A percentile compares a stretch with the other conserved stretches of the same genome.
phyloP scores from a whole-genome alignment of 768 basidiomycete species.

The Boletus insuetus region DNA sequence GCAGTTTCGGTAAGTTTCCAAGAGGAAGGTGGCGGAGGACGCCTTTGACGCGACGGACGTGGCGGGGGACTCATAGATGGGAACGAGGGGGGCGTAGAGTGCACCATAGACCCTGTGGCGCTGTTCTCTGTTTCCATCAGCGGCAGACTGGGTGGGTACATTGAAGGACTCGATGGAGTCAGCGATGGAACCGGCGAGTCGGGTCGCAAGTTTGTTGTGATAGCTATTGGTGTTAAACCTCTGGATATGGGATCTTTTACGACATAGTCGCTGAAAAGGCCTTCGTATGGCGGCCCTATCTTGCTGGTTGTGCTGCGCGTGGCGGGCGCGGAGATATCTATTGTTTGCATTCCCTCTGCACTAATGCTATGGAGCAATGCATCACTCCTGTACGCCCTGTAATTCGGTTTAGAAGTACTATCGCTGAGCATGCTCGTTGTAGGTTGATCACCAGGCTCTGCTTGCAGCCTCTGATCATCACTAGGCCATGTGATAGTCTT shows the following conservation, averaged over 20 bases:
- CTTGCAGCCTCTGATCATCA: slow-evolving; percentile 5
- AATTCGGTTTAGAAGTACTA: slow-evolving; percentile 8
- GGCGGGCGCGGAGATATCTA: background rate
- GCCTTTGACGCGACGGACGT: slow-evolving; percentile 15
- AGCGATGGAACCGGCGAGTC: slow-evolving; percentile 22
- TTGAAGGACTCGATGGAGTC: slow-evolving; percentile 48
- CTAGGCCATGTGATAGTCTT: slow-evolving; percentile 35
- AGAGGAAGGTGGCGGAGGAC: slow-evolving; percentile 13
- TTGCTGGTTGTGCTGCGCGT: background rate
- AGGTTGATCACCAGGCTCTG: slow-evolving; percentile 39
- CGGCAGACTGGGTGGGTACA: slow-evolving; percentile 47
- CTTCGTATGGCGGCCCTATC: background rate
- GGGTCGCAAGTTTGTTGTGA: slow-evolving; percentile 20
- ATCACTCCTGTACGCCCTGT: slow-evolving; percentile 1
- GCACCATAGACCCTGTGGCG: slow-evolving; percentile 17
- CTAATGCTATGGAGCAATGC: background rate
- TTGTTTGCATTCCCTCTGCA: background rate
- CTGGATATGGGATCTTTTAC: slow-evolving; percentile 11
- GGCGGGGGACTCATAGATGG: slow-evolving; percentile 8
- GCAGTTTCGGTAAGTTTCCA: background rate
- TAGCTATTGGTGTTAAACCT: slow-evolving; percentile 15
- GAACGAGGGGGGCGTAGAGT: background rate
- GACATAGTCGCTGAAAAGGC: background rate
- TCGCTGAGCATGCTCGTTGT: slow-evolving; percentile 14
- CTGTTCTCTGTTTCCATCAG: slow-evolving; percentile 20